Base-by-base conservation (phyloP, 305 asterid genomes). In the Fraxinus angustifolia region DNA sequence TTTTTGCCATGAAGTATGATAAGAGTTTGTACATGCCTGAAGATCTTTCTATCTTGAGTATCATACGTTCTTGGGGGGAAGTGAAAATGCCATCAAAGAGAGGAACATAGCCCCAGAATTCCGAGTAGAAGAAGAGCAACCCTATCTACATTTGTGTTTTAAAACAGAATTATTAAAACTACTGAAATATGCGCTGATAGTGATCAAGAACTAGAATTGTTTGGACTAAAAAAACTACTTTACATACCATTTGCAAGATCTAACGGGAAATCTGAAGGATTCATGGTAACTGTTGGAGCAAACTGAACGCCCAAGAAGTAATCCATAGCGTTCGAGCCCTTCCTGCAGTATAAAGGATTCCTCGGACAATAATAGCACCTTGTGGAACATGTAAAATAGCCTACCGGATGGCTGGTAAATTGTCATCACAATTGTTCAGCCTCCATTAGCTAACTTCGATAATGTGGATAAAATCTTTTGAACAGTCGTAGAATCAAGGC, bases 381-480 rank as follows among this genome's bases (percentile, higher is more conserved):
- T 92, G 19, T 95, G 95, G 81, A 94, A 95, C 98, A 91, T 87
- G 77, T 95, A 93, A 77, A 83, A 95, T 17, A 95, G 71, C 85
- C 97, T 85, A 34, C 99, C 91, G 23, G 98, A 94, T 19, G 99
- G 99, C 83, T 95, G 98, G 74, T 95, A 98, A 38, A 95, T 91
- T 2, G 99, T 91, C 95, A 91, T 91, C n/a, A 89, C 93, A 8
- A 95, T 40, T 0, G 97, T 92, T 36, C 97, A 85, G 0, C 98
- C 97, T 0, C 92, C 97, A 1, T 84, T 84, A 2, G 90, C 91
- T 4, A 95, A 62, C 60, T 92, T 97, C 92, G 88, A 56, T 42
- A 95, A 68, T 0, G 91, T 93, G 2, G 92, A 87, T 14, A 95
- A 92, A 11, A 93, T 93, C 80, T 88, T 89, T 86, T 88, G 96